These are phyloP conservation scores for Kodamaea neixiangensis DNA, from an alignment of 805 yeast species.

Conservation along the genomic window DNA sequence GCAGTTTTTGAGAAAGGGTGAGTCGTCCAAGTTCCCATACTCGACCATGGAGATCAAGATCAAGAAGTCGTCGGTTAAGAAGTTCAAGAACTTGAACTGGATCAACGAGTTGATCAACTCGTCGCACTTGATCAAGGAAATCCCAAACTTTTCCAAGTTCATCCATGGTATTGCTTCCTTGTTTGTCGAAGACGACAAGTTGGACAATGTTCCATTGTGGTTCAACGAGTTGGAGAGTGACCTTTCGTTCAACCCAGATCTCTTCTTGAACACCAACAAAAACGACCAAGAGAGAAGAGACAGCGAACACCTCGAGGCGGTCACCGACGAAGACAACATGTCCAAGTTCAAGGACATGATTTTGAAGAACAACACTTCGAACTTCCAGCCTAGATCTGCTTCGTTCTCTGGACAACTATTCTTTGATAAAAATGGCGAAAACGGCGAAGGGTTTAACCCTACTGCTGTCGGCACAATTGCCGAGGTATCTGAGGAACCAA, in stretches of 20 bases:
- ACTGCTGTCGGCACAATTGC: slow-evolving; percentile 7
- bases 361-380: slow-evolving; percentile 27
- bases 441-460: slow-evolving; percentile 3
- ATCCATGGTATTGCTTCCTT: slow-evolving; percentile 90
- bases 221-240: slow-evolving; percentile 75
- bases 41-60: slow-evolving; percentile 86
- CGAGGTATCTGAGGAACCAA: slow-evolving; percentile 11
- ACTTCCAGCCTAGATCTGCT: slow-evolving; percentile 38
- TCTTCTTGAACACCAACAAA: slow-evolving; percentile 14
- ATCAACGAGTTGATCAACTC: slow-evolving; percentile 80
- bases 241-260: slow-evolving; percentile 19
- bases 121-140: slow-evolving; percentile 80
- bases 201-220: slow-evolving; percentile 94
- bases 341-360: slow-evolving; percentile 43
- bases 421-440: slow-evolving; percentile 16
- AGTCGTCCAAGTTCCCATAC: slow-evolving; percentile 78
- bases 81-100: slow-evolving; percentile 64
- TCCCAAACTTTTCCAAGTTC: slow-evolving; percentile 90
- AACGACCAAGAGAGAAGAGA: slow-evolving; percentile 13
- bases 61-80: slow-evolving; percentile 33
- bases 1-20: slow-evolving; percentile 80
- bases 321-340: slow-evolving; percentile 54
- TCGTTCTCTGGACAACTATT: slow-evolving; percentile 39
- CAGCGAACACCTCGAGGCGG: slow-evolving; percentile 12
- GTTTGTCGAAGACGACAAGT: slow-evolving; percentile 85